A percentile compares a stretch with the other conserved stretches of the same genome.
phyloP scores from a whole-genome alignment of 805 yeast species.

The Zygosaccharomyces bisporus region DNA sequence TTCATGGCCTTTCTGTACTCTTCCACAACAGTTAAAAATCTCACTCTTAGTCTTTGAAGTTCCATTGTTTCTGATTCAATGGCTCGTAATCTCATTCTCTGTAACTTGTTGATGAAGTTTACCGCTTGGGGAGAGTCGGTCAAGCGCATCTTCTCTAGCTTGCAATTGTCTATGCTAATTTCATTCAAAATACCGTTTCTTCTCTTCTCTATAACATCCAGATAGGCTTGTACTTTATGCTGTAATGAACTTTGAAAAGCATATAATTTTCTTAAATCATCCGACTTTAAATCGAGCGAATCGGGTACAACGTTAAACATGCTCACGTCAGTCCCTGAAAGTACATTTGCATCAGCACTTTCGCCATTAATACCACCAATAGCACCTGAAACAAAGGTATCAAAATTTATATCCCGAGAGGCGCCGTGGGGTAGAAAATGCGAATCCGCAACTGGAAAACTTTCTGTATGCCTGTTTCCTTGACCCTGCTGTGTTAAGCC shows the following conservation, averaged over 20 bases:
- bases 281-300: constrained; percentile 12
- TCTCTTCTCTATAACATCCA: constrained; percentile 27
- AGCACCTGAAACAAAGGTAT: background rate
- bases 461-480: constrained; percentile 2
- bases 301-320: constrained; percentile 17
- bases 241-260: constrained; percentile 26
- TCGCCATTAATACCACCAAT: constrained; percentile 1
- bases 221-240: constrained; percentile 25
- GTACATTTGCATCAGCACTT: background rate
- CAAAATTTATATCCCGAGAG: background rate
- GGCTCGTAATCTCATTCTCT: constrained; percentile 32
- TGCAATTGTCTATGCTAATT: constrained; percentile 24
- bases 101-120: constrained; percentile 26
- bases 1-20: constrained; percentile 29
- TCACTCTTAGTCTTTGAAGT: constrained; percentile 26
- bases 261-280: constrained; percentile 21
- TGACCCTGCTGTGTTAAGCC: constrained; percentile 8
- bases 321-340: constrained; percentile 11
- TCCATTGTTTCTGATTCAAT: constrained; percentile 34
- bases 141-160: constrained; percentile 19
- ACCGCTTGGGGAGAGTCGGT: constrained; percentile 21
- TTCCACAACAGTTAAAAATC: constrained; percentile 25
- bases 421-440: background rate
- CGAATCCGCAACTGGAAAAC: constrained; percentile 3
- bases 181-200: constrained; percentile 26